Percentiles rank a stretch among this genome's conserved stretches.
These are phyloP conservation scores for Marasmius fiardii DNA, from an alignment of 1,284 basidiomycete species.

Conservation along the genomic window DNA sequence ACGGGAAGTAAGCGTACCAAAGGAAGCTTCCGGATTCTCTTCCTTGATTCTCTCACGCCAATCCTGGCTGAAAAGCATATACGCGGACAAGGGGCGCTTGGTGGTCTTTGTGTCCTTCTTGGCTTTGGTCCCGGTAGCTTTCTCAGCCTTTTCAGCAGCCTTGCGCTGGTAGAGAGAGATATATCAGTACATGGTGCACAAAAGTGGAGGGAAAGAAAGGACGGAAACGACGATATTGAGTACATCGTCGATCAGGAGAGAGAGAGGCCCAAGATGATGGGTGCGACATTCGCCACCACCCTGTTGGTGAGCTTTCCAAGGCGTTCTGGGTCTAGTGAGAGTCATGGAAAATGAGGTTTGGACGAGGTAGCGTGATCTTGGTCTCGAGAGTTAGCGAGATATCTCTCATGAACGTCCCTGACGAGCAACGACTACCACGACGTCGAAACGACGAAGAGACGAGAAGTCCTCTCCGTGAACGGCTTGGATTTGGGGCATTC, in stretches of 20 bases:
- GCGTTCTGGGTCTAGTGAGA: no score
- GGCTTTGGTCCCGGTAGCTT: constrained; percentile 46
- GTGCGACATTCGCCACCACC: no score
- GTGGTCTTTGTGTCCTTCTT: constrained; percentile 85
- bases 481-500: not conserved
- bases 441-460: not conserved
- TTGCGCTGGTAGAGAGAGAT: constrained; percentile 50
- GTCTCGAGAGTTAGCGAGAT: not conserved
- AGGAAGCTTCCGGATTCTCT: constrained; percentile 93
- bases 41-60: constrained; percentile 93
- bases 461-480: not conserved
- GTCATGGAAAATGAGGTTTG: not conserved
- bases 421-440: not conserved
- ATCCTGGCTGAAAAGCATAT: constrained; percentile 99
- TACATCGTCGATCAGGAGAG: no score
- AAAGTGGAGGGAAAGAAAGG: constrained; percentile 4
- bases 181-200: constrained; percentile 12
- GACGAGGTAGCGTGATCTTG: not conserved
- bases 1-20: constrained; percentile 55
- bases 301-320: no score
- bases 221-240: no score
- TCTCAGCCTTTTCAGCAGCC: constrained; percentile 68
- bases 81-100: constrained; percentile 90
- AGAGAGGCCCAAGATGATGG: no score
- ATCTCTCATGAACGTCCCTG: not conserved